Evolutionary conservation across 1,284 basidiomycete species (phyloP).

Genomic region (Ustilago cynodontis): DNA sequence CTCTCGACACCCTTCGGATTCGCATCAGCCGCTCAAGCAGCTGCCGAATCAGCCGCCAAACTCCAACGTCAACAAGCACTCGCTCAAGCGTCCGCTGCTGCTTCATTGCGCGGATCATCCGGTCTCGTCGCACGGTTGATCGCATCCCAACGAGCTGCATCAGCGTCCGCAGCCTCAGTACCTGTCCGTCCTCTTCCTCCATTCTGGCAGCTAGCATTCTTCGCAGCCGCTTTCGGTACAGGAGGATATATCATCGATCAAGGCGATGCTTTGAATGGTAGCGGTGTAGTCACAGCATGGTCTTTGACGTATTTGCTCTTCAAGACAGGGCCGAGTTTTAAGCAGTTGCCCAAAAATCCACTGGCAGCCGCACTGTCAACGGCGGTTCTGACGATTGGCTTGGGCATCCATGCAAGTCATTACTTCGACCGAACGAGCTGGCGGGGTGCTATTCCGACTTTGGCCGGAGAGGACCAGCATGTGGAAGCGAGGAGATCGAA

Average conservation of each 20-base stretch:
- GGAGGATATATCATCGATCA: conserved; percentile 67
- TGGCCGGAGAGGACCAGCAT: conserved; percentile 10
- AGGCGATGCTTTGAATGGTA: conserved; percentile 62
- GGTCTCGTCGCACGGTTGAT: conserved; percentile 36
- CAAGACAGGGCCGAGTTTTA: conserved; percentile 46
- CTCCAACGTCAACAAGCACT: conserved; percentile 32
- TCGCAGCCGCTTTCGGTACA: conserved; percentile 54
- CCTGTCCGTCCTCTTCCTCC: conserved; percentile 51
- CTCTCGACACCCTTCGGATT: conserved; percentile 59
- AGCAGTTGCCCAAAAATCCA: conserved; percentile 37
- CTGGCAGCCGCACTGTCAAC: conserved; percentile 39
- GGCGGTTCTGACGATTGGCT: conserved; percentile 38
- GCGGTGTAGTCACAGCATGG: conserved; percentile 62
- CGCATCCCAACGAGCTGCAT: conserved; percentile 22
- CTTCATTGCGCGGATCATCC: conserved; percentile 11
- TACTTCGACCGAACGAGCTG: conserved; percentile 66
- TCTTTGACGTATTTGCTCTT: conserved; percentile 63
- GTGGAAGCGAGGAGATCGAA: conserved; percentile 1
- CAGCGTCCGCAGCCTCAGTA: conserved; percentile 9
- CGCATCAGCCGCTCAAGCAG: conserved; percentile 45
- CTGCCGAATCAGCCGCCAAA: conserved; percentile 37
- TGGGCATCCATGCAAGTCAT: conserved; percentile 59
- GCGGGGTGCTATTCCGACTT: conserved; percentile 55
- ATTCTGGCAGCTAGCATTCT: conserved; percentile 64
- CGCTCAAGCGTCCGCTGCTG: conserved; percentile 17